Evolutionary conservation across 164 flowering plant genomes (phyloP).

Genomic region (Stephania yunnanensis): DNA sequence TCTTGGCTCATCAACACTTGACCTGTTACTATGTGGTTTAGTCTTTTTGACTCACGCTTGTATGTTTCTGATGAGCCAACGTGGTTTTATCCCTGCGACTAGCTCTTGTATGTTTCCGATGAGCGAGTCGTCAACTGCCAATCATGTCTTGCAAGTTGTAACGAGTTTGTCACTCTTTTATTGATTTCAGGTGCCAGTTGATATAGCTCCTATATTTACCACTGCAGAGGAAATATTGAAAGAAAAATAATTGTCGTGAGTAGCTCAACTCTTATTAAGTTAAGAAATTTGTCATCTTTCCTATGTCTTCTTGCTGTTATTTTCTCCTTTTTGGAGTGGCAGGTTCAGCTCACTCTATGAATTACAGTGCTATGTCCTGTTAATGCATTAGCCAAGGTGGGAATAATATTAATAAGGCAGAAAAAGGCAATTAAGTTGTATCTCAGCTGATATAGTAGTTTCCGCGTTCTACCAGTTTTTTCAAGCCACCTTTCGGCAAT

Average conservation of each 20-base stretch:
- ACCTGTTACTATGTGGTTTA: background rate
- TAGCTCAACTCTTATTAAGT: too few species aligned
- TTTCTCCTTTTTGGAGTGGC: too few species aligned
- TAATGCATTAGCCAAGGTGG: background rate
- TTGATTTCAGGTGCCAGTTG: conserved; percentile 17
- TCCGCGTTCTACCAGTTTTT: too few species aligned
- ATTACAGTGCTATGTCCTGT: too few species aligned
- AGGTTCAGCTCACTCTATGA: too few species aligned
- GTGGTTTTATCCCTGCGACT: background rate
- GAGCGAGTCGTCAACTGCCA: background rate
- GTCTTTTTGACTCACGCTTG: background rate
- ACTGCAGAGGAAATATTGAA: conserved; percentile 9
- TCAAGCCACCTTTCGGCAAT: too few species aligned
- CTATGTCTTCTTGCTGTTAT: too few species aligned
- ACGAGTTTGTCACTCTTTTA: background rate
- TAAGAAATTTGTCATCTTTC: background rate
- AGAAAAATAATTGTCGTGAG: background rate
- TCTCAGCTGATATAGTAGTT: too few species aligned
- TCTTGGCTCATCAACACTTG: background rate
- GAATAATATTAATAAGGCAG: too few species aligned
- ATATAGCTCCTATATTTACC: conserved; percentile 16
- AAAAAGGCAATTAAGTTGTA: too few species aligned
- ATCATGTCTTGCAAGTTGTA: too few species aligned
- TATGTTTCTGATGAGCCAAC: background rate
- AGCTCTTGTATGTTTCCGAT: background rate